These are phyloP conservation scores for Coriaria nepalensis DNA, from an alignment of 306 rosid species.

Conservation along the genomic window DNA sequence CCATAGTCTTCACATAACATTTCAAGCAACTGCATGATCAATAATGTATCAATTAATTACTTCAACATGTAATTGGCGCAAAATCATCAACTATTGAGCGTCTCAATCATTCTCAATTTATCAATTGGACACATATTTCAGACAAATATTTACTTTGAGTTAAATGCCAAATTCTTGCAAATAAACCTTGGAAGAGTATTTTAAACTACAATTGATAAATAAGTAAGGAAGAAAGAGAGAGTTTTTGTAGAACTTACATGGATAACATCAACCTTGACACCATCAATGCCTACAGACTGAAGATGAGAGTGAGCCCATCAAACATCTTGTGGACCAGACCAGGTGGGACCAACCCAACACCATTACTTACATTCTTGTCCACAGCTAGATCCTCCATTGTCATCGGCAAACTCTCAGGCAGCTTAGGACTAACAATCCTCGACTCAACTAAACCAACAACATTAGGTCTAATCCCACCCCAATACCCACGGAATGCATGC, in stretches of 20 bases:
- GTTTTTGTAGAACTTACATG: constrained; percentile 27
- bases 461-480: constrained; percentile 56
- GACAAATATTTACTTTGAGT: too few relatives aligned
- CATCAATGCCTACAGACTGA: constrained; percentile 39
- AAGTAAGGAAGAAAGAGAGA: neutral
- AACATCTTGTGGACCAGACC: constrained; percentile 31
- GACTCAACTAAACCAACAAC: constrained; percentile 31
- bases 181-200: neutral
- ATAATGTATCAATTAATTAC: neutral
- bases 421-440: constrained; percentile 20
- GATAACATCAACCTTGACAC: constrained; percentile 67
- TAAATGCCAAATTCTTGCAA: too few relatives aligned
- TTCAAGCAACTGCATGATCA: constrained; percentile 42
- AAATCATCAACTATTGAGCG: too few relatives aligned
- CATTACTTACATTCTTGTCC: constrained; percentile 30
- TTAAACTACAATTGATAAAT: neutral
- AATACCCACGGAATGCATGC: constrained; percentile 69
- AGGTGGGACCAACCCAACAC: constrained; percentile 53
- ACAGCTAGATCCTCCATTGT: constrained; percentile 56
- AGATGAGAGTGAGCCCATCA: constrained; percentile 52
- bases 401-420: constrained; percentile 29
- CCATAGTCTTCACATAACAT: constrained; percentile 59
- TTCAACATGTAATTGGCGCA: too few relatives aligned
- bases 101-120: too few relatives aligned
- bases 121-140: too few relatives aligned